phyloP scores from a whole-genome alignment of 2,329 filamentous ascomycete species.

The Geosmithia morbida region DNA sequence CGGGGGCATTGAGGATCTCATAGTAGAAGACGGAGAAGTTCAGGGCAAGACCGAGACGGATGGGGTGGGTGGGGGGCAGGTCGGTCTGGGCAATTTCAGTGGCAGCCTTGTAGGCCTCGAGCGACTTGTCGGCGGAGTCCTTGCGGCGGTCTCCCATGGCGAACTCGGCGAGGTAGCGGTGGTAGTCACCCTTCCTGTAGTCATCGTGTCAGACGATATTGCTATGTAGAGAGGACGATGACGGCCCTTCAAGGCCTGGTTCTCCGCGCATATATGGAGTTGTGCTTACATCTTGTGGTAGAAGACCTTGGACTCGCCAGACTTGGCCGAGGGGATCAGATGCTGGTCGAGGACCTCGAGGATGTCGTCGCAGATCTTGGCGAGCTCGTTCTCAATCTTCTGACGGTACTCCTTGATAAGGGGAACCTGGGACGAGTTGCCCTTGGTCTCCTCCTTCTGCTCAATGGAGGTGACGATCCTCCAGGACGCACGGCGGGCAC shows the following conservation, averaged over 20 bases:
- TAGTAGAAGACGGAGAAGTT: slow-evolving; percentile 99
- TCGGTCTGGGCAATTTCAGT: slow-evolving; percentile 98
- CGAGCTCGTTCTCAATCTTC: slow-evolving; percentile 95
- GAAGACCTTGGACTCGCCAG: slow-evolving; percentile 97
- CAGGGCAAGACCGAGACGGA: slow-evolving; percentile 90
- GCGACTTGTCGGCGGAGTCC: slow-evolving; percentile 82
- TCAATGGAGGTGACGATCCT: slow-evolving; percentile 97
- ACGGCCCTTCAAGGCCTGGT: too few species aligned
- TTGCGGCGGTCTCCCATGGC: slow-evolving; percentile 90
- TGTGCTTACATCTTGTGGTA: slow-evolving; percentile 92
- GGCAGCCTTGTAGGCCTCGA: slow-evolving; percentile 93
- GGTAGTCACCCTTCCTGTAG: slow-evolving; percentile 94
- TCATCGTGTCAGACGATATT: not conserved
- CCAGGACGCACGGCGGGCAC: slow-evolving; percentile 92
- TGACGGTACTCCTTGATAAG: slow-evolving; percentile 97
- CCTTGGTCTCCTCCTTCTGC: slow-evolving; percentile 99
- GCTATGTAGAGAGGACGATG: not conserved
- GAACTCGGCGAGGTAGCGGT: slow-evolving; percentile 97
- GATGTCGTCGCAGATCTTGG: slow-evolving; percentile 96
- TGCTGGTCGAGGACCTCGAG: slow-evolving; percentile 88
- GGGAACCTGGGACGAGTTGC: slow-evolving; percentile 77
- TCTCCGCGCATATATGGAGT: too few species aligned
- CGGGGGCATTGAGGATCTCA: slow-evolving; percentile 96
- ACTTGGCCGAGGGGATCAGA: slow-evolving; percentile 87
- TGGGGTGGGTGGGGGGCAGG: slow-evolving; percentile 93